Evolutionary conservation across 2,329 filamentous ascomycete genomes (phyloP), one percentile per base, ranked within the genome.

Genomic region (Cladobotryum protrusum): DNA sequence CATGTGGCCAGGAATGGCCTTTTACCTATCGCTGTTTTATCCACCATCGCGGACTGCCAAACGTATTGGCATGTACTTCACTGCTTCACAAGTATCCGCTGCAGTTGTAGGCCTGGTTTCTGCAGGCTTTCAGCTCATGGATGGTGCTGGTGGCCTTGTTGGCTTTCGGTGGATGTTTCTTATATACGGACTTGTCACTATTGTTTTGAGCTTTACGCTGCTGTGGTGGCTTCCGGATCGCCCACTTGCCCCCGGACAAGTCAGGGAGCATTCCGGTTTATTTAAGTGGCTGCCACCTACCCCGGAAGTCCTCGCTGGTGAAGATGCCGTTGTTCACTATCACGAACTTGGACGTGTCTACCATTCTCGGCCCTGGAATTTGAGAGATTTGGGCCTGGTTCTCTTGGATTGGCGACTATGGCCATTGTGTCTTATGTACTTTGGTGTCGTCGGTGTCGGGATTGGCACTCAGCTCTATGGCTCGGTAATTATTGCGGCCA

Each of bases 1-100:
- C 43, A 90, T 96, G 85, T 96, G 90, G 90, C 90, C 90, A 0
- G 90, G 90, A 45, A 95, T 96, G 90, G 82, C 89, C 9, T 93
- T 93, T 66, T 96, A 95, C 63, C 75, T 96, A 43, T 95, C 90
- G 0, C 76, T 95, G 7, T 96, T 95, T 73, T 96, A 96, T 63
- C 90, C 90, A 6, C 89, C 90, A 0, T 88, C 87, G 5, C 79
- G 87, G 12, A 93, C 86, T 1, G 90, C 87, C 13, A 95, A 93
- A 72, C 80, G 90, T 36, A 95, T 96, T 56, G 90, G 90, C 35
- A 81, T 86, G 64, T 96, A 95, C 71, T 96, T 89, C 64, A 95
- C 89, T 2, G 90, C 90, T 1, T 81, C 89, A 0, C 90, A 96
- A 65, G 81, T 96, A 20, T 95, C 90, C 3, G 90, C 90, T 1